phyloP scores from a whole-genome alignment of 495 filamentous ascomycete species.

The Aspergillus carlsbadensis region DNA sequence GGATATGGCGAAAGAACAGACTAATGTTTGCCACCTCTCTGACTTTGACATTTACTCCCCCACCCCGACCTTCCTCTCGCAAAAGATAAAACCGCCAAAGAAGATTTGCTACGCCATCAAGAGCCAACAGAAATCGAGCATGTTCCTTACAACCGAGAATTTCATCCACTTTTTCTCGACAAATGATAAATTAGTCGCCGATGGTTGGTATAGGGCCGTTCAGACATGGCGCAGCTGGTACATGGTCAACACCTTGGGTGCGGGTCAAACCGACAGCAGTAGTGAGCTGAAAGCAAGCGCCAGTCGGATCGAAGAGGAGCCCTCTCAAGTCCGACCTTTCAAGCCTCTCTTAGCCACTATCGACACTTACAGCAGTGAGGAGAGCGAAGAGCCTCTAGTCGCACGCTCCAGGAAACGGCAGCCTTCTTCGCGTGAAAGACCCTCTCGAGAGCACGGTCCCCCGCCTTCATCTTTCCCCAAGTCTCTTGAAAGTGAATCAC shows the following conservation, averaged over 20 bases:
- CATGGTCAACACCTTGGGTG: constrained; percentile 63
- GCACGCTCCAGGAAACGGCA: constrained; percentile 20
- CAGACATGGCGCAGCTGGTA: constrained; percentile 91
- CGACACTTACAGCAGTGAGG: constrained; percentile 26
- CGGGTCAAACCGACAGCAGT: constrained; percentile 39
- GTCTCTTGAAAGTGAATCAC: constrained; percentile 30
- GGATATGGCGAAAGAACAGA: constrained; percentile 50
- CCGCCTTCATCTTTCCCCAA: constrained; percentile 47
- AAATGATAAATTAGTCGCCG: constrained; percentile 64
- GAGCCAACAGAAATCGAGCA: constrained; percentile 84
- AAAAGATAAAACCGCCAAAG: constrained; percentile 70
- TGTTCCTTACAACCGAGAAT: constrained; percentile 79
- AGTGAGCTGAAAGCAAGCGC: constrained; percentile 17
- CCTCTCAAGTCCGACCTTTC: constrained; percentile 38
- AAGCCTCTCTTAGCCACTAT: constrained; percentile 54
- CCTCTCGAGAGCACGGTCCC: constrained; percentile 38
- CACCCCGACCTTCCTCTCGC: constrained; percentile 59
- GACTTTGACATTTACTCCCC: constrained; percentile 92
- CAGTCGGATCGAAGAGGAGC: constrained; percentile 12
- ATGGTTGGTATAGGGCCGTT: constrained; percentile 65
- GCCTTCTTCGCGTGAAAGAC: constrained; percentile 34
- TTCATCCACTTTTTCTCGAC: constrained; percentile 91
- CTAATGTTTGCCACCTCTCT: constrained; percentile 79
- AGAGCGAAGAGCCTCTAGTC: not conserved
- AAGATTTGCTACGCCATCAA: constrained; percentile 85